These are phyloP conservation scores for Phytophthora agathidicida DNA, from an alignment of 352 stramenopile species.

Conservation along the genomic window DNA sequence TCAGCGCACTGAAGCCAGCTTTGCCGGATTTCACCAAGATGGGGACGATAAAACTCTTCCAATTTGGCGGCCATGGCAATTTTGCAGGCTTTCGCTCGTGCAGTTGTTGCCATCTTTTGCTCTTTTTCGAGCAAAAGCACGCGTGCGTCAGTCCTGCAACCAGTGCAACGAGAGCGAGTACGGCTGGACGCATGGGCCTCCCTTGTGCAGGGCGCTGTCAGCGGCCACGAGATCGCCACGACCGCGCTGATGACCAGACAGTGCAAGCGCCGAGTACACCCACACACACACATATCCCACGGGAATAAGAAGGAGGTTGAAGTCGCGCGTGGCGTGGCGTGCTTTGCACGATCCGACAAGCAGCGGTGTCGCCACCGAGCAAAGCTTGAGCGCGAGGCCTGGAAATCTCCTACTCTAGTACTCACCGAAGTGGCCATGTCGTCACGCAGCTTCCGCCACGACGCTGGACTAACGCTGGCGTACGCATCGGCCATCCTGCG, in stretches of 20 bases:
- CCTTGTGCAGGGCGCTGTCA: background rate
- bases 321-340: conserved; percentile 14
- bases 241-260: conserved; percentile 4
- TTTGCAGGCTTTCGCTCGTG: conserved; percentile 35
- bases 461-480: conserved; percentile 9
- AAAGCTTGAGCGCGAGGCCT: background rate
- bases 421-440: conserved; percentile 6
- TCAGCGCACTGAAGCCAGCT: conserved; percentile 5
- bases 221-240: background rate
- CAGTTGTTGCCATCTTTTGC: conserved; percentile 16
- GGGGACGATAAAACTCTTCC: background rate
- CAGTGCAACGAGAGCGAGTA: conserved; percentile 17
- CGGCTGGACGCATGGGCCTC: conserved; percentile 23
- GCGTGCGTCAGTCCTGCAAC: conserved; percentile 36
- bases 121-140: conserved; percentile 33
- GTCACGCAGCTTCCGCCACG: conserved; percentile 1
- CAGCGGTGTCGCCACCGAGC: conserved; percentile 8
- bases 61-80: background rate
- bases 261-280: conserved; percentile 7
- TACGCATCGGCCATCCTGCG: background rate
- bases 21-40: conserved; percentile 2
- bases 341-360: conserved; percentile 19
- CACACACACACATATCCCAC: conserved; percentile 23
- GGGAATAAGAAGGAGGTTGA: conserved; percentile 26
- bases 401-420: background rate